Base-by-base conservation (phyloP, 148 eudicot species). In the Amaranthus palmeri region DNA sequence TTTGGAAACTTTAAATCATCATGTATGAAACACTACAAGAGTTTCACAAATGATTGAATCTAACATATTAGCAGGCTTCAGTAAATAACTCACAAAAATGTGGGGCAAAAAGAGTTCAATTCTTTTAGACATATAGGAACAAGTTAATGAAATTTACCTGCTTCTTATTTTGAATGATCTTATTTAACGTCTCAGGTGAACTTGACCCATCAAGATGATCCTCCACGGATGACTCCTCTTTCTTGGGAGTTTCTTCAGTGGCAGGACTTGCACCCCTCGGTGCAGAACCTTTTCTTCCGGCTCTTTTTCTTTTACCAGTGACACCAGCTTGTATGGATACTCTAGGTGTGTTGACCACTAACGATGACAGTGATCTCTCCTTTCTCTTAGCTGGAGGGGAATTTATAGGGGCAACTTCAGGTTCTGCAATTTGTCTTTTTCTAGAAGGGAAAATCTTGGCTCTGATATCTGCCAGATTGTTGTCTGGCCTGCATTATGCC, bases 281-380 rank as follows among this genome's bases (percentile, higher is more conserved):
- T 54, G 72, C 67, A 69, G 86, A 82, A 67, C 84, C 77, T 76
- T 91, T 93, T 78, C 90, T 86, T 61, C 74, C 78, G 71, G 85
- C 86, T 81, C 92, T 86, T 64, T 91, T 87, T 72, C 96, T 86
- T 83, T 86, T 85, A 73, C 98, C 97, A 52, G 97, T 89, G 72
- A 83, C 77, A 66, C 90, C 84, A 79, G 84, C 81, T 74, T 93
- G 91, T 57, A 82, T 54, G 50, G 92, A 76, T 14, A 91, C 90
- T 79, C 90, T 82, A 3, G 98, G 98, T 54, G 98, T 82, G 81
- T 70, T 82, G 61, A 91, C 92, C 75, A 87, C 98, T 79, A 93
- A 80, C 15, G 96, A 88, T 4, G 98, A 93, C 60, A 93, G 87
- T 43, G 98, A 93, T 65, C 97, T 89, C 82, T 93, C 98, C 86